Evolutionary conservation across 163 green algal species (phyloP).

Genomic region (Picocystis sp.): DNA sequence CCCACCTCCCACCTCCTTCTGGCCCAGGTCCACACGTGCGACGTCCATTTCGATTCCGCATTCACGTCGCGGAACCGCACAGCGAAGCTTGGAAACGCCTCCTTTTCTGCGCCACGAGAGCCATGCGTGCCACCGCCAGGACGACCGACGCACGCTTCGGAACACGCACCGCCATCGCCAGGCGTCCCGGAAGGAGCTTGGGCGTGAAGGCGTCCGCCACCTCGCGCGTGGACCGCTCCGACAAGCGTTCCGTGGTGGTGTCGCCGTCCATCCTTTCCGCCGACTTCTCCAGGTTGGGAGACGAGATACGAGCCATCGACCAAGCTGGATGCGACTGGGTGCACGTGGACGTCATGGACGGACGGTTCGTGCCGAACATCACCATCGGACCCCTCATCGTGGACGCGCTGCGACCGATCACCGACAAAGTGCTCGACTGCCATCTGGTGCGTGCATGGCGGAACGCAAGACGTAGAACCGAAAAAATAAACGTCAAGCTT

Average conservation of each 20-base stretch:
- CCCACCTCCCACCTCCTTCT: too few relatives aligned
- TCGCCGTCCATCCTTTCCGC: constrained; percentile 92
- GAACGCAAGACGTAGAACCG: background rate
- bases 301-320: constrained; percentile 74
- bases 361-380: constrained; percentile 90
- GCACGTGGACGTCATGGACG: constrained; percentile 88
- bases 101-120: too few relatives aligned
- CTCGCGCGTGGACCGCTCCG: constrained; percentile 25
- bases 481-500: too few relatives aligned
- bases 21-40: too few relatives aligned
- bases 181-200: too few relatives aligned
- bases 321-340: constrained; percentile 82
- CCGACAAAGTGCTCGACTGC: constrained; percentile 83
- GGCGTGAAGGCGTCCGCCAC: constrained; percentile 1
- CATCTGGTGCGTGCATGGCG: constrained; percentile 53
- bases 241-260: constrained; percentile 47
- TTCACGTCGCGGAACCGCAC: too few relatives aligned
- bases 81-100: too few relatives aligned
- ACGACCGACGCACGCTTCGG: too few relatives aligned
- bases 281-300: constrained; percentile 87
- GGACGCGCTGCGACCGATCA: constrained; percentile 81
- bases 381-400: constrained; percentile 94
- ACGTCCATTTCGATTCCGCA: too few relatives aligned
- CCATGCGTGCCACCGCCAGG: too few relatives aligned
- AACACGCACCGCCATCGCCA: too few relatives aligned